A percentile compares a stretch with the other conserved stretches of the same genome.
phyloP scores from a whole-genome alignment of 129 eudicot genomes.

The Logfia minima region DNA sequence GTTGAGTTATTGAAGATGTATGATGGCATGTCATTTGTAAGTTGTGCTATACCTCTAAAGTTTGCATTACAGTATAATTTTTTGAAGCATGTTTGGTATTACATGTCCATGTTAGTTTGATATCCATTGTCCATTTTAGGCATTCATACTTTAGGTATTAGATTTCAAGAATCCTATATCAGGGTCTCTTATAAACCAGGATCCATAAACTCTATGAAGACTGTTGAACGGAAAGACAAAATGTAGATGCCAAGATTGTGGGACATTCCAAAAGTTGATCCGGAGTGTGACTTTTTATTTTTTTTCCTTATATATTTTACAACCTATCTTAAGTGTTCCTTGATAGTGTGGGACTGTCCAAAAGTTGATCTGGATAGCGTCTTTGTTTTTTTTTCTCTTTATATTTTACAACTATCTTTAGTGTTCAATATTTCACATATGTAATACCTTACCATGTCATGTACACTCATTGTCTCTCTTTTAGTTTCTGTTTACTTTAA shows the following conservation, averaged over 20 bases:
- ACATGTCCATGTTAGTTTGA: neutral
- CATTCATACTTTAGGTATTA: too few relatives aligned
- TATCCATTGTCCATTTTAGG: neutral
- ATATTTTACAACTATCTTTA: neutral
- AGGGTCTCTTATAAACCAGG: conserved; percentile 1
- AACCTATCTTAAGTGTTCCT: neutral
- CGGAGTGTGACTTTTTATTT: too few relatives aligned
- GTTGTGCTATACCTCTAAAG: conserved; percentile 32
- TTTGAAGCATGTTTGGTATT: conserved; percentile 15
- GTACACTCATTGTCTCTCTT: neutral
- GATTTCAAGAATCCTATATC: conserved; percentile 5
- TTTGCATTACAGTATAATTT: conserved; percentile 7
- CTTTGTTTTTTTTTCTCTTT: too few relatives aligned
- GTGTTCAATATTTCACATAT: neutral
- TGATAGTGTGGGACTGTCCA: neutral
- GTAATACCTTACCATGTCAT: neutral
- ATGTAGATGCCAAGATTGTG: neutral
- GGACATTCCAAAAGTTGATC: conserved; percentile 5
- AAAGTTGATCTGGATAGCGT: neutral
- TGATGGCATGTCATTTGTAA: conserved; percentile 84
- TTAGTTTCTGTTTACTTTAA: conserved; percentile 1
- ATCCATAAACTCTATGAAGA: neutral
- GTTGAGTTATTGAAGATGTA: conserved; percentile 67
- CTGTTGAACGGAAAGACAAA: too few relatives aligned
- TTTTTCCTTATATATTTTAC: neutral